Conservation (phyloP, 208 protist genomes). For the Vickermania spadyakhi region DNA sequence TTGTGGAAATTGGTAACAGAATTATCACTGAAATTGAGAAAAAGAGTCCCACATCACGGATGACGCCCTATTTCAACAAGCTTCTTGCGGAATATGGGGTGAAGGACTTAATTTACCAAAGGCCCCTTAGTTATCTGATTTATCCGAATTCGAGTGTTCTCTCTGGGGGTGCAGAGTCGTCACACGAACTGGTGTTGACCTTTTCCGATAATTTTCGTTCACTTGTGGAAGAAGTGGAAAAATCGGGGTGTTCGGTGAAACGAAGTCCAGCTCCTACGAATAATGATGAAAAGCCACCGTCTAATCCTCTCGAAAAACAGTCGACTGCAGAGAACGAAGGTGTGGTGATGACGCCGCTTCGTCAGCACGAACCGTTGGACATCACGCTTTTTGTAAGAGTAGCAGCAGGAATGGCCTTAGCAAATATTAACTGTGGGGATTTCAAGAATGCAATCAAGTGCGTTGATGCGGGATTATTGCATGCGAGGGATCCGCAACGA, state of each 20-base stretch:
- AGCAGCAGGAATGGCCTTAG: slow-evolving; percentile 66
- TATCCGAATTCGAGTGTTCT: slow-evolving; percentile 50
- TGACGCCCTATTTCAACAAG: slow-evolving; percentile 71
- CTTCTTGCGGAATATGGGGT: slow-evolving; percentile 60
- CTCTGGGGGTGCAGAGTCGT: slow-evolving; percentile 30
- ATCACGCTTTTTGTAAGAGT: slow-evolving; percentile 77
- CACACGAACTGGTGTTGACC: slow-evolving; percentile 57
- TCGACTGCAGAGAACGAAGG: neutral
- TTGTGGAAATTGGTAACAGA: slow-evolving; percentile 76
- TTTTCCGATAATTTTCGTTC: slow-evolving; percentile 76
- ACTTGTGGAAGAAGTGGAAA: slow-evolving; percentile 77
- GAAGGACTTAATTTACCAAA: slow-evolving; percentile 73
- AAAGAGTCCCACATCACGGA: slow-evolving; percentile 80
- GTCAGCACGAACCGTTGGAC: slow-evolving; percentile 63
- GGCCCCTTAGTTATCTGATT: slow-evolving; percentile 75
- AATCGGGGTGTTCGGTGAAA: slow-evolving; percentile 48
- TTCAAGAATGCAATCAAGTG: slow-evolving; percentile 61
- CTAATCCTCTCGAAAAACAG: neutral
- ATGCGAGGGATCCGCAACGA: slow-evolving; percentile 51
- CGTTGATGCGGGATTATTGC: slow-evolving; percentile 50
- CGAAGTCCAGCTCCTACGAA: neutral
- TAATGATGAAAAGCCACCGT: neutral
- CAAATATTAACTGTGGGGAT: slow-evolving; percentile 75
- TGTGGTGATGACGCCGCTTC: slow-evolving; percentile 41
- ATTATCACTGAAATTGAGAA: slow-evolving; percentile 72